Percentiles rank a stretch among this genome's conserved stretches.
These are phyloP conservation scores for Peziza echinospora DNA, from an alignment of 495 filamentous ascomycete genomes.

Conservation along the genomic window DNA sequence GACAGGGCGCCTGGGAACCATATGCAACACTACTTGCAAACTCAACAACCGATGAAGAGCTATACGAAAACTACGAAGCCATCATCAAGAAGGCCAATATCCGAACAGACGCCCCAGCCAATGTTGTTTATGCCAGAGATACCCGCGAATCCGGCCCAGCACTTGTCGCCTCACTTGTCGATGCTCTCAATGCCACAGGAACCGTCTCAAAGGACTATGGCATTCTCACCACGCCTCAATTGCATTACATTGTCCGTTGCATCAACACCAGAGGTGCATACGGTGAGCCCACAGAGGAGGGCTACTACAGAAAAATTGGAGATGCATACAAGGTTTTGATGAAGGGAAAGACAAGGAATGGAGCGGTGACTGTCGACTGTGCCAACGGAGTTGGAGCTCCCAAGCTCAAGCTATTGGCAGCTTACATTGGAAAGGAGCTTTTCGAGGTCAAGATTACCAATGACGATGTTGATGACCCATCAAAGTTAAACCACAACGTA, in stretches of 20 bases:
- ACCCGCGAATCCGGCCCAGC: slow-evolving; percentile 77
- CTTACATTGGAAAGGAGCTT: slow-evolving; percentile 47
- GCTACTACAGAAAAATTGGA: slow-evolving; percentile 84
- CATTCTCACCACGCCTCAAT: slow-evolving; percentile 78
- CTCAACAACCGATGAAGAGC: slow-evolving; percentile 44
- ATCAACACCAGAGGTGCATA: slow-evolving; percentile 82
- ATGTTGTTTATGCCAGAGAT: slow-evolving; percentile 76
- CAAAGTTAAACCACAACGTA: slow-evolving; percentile 73
- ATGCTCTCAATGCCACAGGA: slow-evolving; percentile 52
- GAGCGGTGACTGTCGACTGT: slow-evolving; percentile 69
- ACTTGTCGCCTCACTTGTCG: slow-evolving; percentile 52
- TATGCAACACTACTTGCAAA: slow-evolving; percentile 79
- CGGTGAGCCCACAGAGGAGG: slow-evolving; percentile 66
- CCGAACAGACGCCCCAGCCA: slow-evolving; percentile 43
- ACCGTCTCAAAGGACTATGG: slow-evolving; percentile 61
- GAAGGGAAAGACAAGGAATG: slow-evolving; percentile 41
- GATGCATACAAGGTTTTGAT: slow-evolving; percentile 63
- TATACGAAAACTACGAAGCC: slow-evolving; percentile 51
- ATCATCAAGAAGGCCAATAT: slow-evolving; percentile 53
- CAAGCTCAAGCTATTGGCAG: slow-evolving; percentile 69
- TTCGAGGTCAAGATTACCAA: slow-evolving; percentile 75
- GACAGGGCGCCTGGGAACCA: slow-evolving; percentile 54
- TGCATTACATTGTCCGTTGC: slow-evolving; percentile 89
- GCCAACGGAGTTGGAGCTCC: slow-evolving; percentile 93
- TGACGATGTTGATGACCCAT: slow-evolving; percentile 71